Conservation (phyloP, 1,284 basidiomycete genomes). For the Ustilago shanxiensis region DNA sequence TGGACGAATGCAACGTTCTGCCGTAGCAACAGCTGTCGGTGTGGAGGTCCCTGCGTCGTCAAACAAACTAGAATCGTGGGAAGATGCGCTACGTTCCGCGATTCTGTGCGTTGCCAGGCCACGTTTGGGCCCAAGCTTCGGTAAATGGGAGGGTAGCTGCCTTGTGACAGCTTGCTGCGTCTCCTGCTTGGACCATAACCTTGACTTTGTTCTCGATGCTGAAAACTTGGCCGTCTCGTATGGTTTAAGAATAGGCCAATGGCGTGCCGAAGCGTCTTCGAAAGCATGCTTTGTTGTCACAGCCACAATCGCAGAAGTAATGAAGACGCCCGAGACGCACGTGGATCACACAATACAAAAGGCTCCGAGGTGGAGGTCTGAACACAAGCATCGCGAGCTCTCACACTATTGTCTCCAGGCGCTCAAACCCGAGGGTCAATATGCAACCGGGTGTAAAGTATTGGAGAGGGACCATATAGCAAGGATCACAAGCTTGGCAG, state of each 20-base stretch:
- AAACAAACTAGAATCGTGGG: not conserved
- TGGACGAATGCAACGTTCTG: not conserved
- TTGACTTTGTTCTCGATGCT: not conserved
- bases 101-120: not conserved
- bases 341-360: not conserved
- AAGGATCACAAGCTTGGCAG: not conserved
- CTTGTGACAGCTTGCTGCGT: not conserved
- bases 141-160: not conserved
- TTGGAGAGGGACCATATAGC: not conserved
- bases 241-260: not conserved
- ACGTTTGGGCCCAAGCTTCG: not conserved
- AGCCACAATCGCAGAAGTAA: not conserved
- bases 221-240: not conserved
- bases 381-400: not conserved
- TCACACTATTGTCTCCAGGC: not conserved
- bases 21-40: not conserved
- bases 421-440: no score
- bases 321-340: not conserved
- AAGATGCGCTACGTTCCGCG: not conserved
- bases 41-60: not conserved
- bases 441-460: not conserved
- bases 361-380: slow-evolving; percentile 10
- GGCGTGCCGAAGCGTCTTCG: not conserved
- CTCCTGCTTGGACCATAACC: not conserved
- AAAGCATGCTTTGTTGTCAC: slow-evolving; percentile 4